phyloP scores from a whole-genome alignment of 108 stramenopile species.

The Nannochloropsis gaditana region DNA sequence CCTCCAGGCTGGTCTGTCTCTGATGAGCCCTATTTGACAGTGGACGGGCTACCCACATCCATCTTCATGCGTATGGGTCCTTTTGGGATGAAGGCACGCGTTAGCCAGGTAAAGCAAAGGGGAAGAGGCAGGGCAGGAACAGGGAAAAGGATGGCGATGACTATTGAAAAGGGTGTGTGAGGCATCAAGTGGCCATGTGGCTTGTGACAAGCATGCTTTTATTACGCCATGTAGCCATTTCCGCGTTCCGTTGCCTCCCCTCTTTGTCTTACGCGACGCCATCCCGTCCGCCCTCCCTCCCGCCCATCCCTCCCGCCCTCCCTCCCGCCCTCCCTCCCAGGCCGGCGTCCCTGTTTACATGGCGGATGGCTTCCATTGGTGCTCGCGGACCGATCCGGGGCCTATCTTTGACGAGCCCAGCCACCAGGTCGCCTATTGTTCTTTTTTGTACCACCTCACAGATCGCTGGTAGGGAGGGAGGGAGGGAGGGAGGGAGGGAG shows the following conservation, averaged over 20 bases:
- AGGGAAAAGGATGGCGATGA: not conserved
- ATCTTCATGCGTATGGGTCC: slow-evolving; percentile 13
- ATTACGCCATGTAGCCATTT: not conserved
- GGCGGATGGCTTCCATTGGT: not conserved
- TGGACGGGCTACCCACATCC: not conserved
- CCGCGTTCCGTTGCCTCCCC: not conserved
- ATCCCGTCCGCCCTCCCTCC: not conserved
- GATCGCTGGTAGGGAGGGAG: not conserved
- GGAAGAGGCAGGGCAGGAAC: not conserved
- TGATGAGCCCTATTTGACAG: not conserved
- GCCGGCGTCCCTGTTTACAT: not conserved
- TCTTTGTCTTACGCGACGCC: not conserved
- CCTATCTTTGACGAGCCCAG: not conserved
- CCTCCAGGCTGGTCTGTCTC: not conserved
- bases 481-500: not conserved
- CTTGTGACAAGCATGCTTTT: not conserved
- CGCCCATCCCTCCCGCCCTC: not conserved
- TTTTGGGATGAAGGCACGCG: not conserved
- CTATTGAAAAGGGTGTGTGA: not conserved
- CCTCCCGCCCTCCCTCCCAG: not conserved
- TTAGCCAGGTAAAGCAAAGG: slow-evolving; percentile 10
- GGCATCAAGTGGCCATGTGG: no score
- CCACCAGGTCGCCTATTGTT: not conserved
- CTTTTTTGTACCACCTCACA: not conserved
- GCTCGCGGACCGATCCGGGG: not conserved